Conservation (phyloP, 2,329 filamentous ascomycete species). For the Botrytis fabae region DNA sequence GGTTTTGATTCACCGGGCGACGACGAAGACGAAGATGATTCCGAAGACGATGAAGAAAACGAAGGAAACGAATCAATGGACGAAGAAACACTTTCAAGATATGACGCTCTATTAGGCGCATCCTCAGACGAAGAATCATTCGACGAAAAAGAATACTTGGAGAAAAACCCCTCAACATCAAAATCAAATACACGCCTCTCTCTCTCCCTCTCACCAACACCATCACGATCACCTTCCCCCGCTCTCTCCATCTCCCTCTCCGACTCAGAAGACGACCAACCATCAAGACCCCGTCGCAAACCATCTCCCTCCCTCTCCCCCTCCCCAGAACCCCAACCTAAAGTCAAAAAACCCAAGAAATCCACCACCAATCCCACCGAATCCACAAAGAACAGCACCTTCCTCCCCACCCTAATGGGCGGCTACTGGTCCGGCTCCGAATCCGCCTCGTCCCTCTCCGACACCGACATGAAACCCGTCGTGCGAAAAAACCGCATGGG, state of each 20-base stretch:
- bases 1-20: conserved; percentile 30
- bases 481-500: conserved; percentile 72
- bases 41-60: conserved; percentile 22
- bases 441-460: conserved; percentile 65
- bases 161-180: conserved; percentile 22
- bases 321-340: conserved; percentile 24
- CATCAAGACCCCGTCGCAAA: neutral
- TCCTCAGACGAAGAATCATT: conserved; percentile 40
- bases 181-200: conserved; percentile 27
- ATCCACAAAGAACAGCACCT: conserved; percentile 50
- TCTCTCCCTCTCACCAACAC: conserved; percentile 31
- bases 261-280: conserved; percentile 21
- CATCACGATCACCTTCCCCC: conserved; percentile 28
- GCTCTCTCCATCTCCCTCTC: conserved; percentile 12
- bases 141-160: conserved; percentile 32
- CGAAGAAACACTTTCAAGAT: conserved; percentile 36
- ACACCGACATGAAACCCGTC: conserved; percentile 52
- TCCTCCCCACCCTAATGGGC: conserved; percentile 74
- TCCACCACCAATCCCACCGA: conserved; percentile 24
- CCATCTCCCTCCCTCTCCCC: conserved; percentile 22
- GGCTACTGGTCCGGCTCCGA: conserved; percentile 79
- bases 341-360: conserved; percentile 31
- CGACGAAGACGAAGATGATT: conserved; percentile 24
- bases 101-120: conserved; percentile 37
- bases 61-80: conserved; percentile 32